Base-by-base conservation (phyloP, 768 basidiomycete species). In the Amanita jacksonii region DNA sequence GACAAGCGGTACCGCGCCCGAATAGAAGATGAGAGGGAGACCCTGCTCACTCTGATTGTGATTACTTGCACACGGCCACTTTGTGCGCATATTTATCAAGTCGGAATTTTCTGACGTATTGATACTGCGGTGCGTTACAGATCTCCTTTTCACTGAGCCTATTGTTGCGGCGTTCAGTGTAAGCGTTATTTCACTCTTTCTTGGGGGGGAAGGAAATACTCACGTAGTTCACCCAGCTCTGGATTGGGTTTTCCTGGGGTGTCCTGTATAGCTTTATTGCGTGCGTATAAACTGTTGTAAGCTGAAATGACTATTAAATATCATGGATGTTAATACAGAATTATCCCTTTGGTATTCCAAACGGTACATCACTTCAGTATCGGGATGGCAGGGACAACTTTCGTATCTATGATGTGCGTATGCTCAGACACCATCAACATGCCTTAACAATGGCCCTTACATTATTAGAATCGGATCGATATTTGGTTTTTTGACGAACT, bases 241-340 rank as follows among this genome's bases (percentile, higher is more conserved):
- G 80, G 81, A 62, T 79, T 23, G 77, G 79, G 41, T 77, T 89
- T 47, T 71, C 74, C 0, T 90, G 86, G 85, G 86, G 86, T 0
- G 73, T 86, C 4, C 57, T 81, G 16, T 90, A 75, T 53, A 78
- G 76, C 36, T 38, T 38, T 8, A 16, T 45, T 18, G 13, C 34
- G 43, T 45, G 16, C 25, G 43, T 45, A 12, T 43, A 62, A 87
- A 55, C 66, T 85, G 23, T 74, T 76, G 77, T 80, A 10, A 52
- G 24, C 63, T 53, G 6, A 23, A 37, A 16, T 18, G 20, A 18
- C n/a, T 46, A 10, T 20, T 25, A n/a, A n/a, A n/a, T n/a, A n/a
- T 32, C 25, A 28, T 34, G 19, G 15, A 12, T 22, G 3, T 19
- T 28, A 43, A 31, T 16, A 4, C 52, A 78, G 79, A 41, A 79